Evolutionary conservation across 208 protist species (phyloP), one percentile per base, ranked within the genome.

Genomic region (Trypanosoma theileri): DNA sequence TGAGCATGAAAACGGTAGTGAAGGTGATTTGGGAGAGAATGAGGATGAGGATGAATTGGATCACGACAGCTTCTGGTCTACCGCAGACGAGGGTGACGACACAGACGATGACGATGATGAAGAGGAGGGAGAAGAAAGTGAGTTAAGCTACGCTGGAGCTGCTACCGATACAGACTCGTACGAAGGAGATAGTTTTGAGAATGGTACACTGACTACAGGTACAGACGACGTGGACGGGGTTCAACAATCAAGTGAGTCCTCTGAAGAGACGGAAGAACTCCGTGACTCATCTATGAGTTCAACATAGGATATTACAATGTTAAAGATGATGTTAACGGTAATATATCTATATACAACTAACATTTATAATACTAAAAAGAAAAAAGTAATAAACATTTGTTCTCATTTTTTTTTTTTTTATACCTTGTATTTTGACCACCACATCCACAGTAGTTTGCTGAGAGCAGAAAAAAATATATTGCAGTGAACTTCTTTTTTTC

Each of bases 31-130:
- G 17, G 75, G 62, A 1, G 88, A 86, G 13, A 78, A 81, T 28
- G 86, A 84, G 26, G 81, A 83, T 0, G 82, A 79, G 7, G 79
- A 77, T 52, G 73, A 60, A n/a, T 59, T 81, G 45, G 71, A 68
- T 17, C 61, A 66, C 14, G 63, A 69, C 41, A 65, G 70, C n/a
- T 69, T 57, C 45, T 75, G 62, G 70, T 69, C 62, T 46, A 66
- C 57, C 41, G 54, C 12, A 42, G 58, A 51, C 60, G 73, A 62
- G 22, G 67, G 24, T 59, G 73, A 61, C 11, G 54, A 55, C 16
- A 51, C 28, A 45, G 75, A 80, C 16, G 65, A 71, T 59, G 62
- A 75, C 54, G 22, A 59, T 14, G 44, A 56, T 28, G 66, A 69
- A n/a, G 31, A 50, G 13, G 31, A 61, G 42, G 56, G 31, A 24